These are phyloP conservation scores for Neonectria hederae DNA, from an alignment of 2,329 filamentous ascomycete species.

Conservation along the genomic window DNA sequence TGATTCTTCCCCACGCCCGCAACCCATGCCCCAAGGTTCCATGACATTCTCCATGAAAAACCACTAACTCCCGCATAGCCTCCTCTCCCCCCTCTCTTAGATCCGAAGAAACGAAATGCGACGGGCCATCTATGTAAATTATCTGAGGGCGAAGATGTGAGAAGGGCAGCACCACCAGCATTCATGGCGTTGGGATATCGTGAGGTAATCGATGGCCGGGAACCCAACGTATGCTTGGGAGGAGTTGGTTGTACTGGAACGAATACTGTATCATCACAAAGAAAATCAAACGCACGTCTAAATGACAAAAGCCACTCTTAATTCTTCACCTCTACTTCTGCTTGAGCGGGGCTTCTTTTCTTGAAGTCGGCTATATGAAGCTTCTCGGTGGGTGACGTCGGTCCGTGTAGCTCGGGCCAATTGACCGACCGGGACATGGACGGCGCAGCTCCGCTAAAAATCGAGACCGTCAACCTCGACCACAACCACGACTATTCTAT, in stretches of 20 bases:
- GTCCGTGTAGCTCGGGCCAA: slow-evolving; percentile 24
- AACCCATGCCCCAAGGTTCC: too few relatives aligned
- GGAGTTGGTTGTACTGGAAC: slow-evolving; percentile 36
- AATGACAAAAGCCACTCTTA: slow-evolving; percentile 38
- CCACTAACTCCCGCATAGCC: slow-evolving; percentile 50
- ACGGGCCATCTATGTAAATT: slow-evolving; percentile 39
- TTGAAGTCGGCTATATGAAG: slow-evolving; percentile 17
- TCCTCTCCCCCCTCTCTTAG: slow-evolving; percentile 73
- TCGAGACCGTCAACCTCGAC: slow-evolving; percentile 3
- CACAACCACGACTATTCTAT: neutral
- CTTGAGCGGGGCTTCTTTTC: neutral
- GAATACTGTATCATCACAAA: slow-evolving; percentile 39
- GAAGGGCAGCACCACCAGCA: slow-evolving; percentile 33
- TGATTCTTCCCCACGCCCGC: slow-evolving; percentile 27
- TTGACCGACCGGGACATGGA: neutral
- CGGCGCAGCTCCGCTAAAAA: slow-evolving; percentile 20
- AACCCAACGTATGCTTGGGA: slow-evolving; percentile 32
- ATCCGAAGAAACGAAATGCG: slow-evolving; percentile 22
- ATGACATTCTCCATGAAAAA: slow-evolving; percentile 34
- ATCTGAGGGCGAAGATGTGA: slow-evolving; percentile 27
- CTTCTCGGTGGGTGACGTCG: slow-evolving; percentile 18
- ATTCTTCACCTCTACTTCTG: slow-evolving; percentile 22
- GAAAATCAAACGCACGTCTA: slow-evolving; percentile 19
- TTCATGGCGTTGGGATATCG: slow-evolving; percentile 40
- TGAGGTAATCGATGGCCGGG: slow-evolving; percentile 30